Conservation (phyloP, 2,329 filamentous ascomycete genomes). For the Botryotinia convoluta region DNA sequence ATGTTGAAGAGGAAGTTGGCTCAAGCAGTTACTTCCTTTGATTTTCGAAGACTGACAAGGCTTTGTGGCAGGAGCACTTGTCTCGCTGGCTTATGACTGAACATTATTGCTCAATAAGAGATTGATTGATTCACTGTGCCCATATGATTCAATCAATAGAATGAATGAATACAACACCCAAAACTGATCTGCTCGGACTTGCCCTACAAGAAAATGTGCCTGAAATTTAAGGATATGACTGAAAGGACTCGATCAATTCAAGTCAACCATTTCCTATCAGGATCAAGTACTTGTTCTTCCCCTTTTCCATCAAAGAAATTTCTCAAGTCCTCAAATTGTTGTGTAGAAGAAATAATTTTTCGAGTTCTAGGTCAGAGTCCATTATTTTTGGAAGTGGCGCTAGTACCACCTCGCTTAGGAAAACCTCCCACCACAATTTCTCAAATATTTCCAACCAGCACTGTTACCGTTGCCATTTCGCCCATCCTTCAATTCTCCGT, state of each 20-base stretch:
- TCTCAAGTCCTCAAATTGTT: neutral
- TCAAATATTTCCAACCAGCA: slow-evolving; percentile 18
- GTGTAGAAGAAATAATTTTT: neutral
- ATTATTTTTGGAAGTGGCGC: slow-evolving; percentile 9
- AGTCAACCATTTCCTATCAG: neutral
- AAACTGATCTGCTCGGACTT: slow-evolving; percentile 8
- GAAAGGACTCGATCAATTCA: neutral
- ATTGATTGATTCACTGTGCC: neutral
- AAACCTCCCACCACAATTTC: slow-evolving; percentile 23
- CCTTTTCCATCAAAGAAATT: neutral
- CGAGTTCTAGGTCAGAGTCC: slow-evolving; percentile 7
- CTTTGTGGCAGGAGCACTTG: slow-evolving; percentile 1
- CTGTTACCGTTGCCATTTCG: slow-evolving; percentile 9
- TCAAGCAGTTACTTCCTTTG: neutral
- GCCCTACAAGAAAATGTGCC: slow-evolving; percentile 3
- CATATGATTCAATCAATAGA: neutral
- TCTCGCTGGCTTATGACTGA: neutral
- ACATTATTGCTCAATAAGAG: neutral
- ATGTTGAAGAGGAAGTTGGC: neutral
- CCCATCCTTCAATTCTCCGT: slow-evolving; percentile 22
- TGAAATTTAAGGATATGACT: slow-evolving; percentile 13
- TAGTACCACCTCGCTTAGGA: slow-evolving; percentile 20
- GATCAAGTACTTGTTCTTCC: neutral
- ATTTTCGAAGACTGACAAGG: neutral
- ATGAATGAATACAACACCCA: neutral